Evolutionary conservation across 2,329 filamentous ascomycete genomes (phyloP), one percentile per base, ranked within the genome.

Genomic region (Monosporascus sp.): DNA sequence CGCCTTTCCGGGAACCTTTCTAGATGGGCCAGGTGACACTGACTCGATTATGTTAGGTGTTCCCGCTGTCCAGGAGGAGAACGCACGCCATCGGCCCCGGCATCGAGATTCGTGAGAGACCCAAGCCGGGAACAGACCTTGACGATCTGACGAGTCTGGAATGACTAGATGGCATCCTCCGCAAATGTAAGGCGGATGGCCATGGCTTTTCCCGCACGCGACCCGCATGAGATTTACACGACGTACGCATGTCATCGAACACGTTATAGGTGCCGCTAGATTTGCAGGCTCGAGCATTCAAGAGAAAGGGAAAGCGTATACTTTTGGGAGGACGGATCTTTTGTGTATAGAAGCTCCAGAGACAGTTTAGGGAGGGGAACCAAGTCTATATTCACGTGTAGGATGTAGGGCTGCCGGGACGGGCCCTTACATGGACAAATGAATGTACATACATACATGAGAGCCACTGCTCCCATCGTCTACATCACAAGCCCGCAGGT

Each of bases 81-180:
- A 75, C 79, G 48, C 82, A 88, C 57, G 71, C 87, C 35, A 80
- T 92, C 50, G 91, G 91, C 0, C 90, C 90, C 3, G 91, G 92
- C 14, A 84, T 97, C 58, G 91, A 96, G 70, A 79, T 92, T 59
- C 79, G 85, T 64, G 83, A 92, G 52, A 80, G 85, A 65, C 81
- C 83, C 44, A 74, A 81, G 54, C 78, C 77, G 67, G 74, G 79
- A 39, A 74, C 77, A 63, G 79, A 81, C 61, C 64, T 93, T 64
- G 76, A 84, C 54, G 84, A 87, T 65, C 78, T 87, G 60, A 81
- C 87, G 17, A 82, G 84, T 59, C 65, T 90, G 71, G 88, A 93
- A 74, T 89, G 72, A 74, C 37, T 48, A 43, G 5, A 43, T 43
- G 39, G 22, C 5, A 0, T 18, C 18, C 18, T 20, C 18, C 18